Base-by-base conservation (phyloP, 371 early-diverging fungal genomes). In the Syncephalis fuscata region DNA sequence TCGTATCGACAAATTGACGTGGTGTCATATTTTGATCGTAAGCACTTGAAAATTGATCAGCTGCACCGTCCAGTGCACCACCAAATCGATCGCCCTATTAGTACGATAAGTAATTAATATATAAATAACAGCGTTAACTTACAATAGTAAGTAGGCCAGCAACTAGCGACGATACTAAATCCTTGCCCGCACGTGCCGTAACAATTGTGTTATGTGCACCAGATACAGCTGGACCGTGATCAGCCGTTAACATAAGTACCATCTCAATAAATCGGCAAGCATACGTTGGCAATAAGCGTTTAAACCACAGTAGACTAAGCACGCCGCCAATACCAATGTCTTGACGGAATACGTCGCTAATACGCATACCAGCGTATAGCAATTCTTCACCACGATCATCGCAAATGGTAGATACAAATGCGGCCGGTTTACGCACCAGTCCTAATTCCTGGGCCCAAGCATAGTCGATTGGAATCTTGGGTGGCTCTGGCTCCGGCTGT, bases 321-420 rank as follows among this genome's bases (percentile, higher is more conserved):
- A 96, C 97, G 52, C 97, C 97, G 59, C 97, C 97, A 48, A 96
- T 85, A 58, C 97, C 97, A 63, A 96, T 86, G 49, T 93, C 81
- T 57, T 96, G 92, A 72, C 88, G 85, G 72, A 96, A 96, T 19
- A 96, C 94, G 60, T 93, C 90, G 24, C 87, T 83, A 56, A 96
- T 96, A 51, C 90, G 78, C 92, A 96, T 92, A 56, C 97, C 97
- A 32, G 97, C 94, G 67, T 96, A 96, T 61, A 94, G 67, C 49
- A 96, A 69, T 68, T 96, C 97, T 67, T 96, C 92, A 48, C 97
- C 97, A 72, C 97, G 88, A 67, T 96, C 97, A 70, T 96, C 97
- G 54, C 85, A 88, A 62, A 96, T 96, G 46, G 97, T 96, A 48
- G 93, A 92, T 45, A 94, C 92, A 57, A 96, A 96, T 56, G 84